These are phyloP conservation scores for Saccharomycopsis babjevae DNA, from an alignment of 805 yeast genomes.

Conservation along the genomic window DNA sequence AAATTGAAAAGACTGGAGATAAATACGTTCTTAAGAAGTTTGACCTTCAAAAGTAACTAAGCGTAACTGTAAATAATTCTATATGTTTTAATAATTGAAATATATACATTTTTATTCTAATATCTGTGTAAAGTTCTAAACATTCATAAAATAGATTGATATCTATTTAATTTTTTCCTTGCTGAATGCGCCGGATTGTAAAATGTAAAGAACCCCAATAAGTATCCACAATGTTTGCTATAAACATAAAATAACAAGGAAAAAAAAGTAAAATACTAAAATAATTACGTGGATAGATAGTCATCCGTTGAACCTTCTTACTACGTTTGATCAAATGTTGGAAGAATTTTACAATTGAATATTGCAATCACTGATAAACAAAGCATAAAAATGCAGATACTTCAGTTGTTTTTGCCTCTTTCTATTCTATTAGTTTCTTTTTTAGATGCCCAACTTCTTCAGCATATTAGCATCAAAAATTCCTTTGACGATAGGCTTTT, in stretches of 20 bases:
- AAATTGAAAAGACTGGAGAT: conserved; percentile 53
- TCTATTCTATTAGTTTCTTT: not conserved
- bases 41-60: not conserved
- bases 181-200: too few species aligned
- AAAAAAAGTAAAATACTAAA: too few species aligned
- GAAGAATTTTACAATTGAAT: not conserved
- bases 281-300: not conserved
- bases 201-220: too few species aligned
- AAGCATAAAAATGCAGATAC: not conserved
- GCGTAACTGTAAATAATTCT: not conserved
- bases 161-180: too few species aligned
- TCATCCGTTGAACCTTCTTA: not conserved
- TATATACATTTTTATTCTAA: not conserved
- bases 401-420: not conserved
- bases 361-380: not conserved
- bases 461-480: not conserved
- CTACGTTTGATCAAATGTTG: not conserved
- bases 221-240: too few species aligned
- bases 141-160: too few species aligned
- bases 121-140: too few species aligned
- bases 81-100: not conserved
- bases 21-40: conserved; percentile 29
- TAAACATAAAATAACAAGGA: too few species aligned
- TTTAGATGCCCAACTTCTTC: not conserved
- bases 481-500: not conserved